Evolutionary conservation across 768 basidiomycete species (phyloP).

Genomic region (Termitomyces sp.): DNA sequence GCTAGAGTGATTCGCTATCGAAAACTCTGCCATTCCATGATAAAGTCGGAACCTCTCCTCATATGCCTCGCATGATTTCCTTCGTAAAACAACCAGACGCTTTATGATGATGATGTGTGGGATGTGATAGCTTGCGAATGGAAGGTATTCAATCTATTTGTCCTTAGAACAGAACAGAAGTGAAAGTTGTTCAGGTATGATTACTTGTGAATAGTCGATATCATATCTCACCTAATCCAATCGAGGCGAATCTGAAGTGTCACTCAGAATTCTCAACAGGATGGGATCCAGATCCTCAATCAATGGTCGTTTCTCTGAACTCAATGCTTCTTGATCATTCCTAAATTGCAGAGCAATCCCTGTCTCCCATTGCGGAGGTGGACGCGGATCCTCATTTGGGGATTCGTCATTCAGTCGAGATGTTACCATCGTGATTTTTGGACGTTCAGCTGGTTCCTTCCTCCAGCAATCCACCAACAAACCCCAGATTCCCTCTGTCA

Average conservation of each 20-base stretch:
- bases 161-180: background rate
- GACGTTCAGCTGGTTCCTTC: slow-evolving; percentile 14
- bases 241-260: background rate
- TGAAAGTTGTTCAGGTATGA: background rate
- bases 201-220: background rate
- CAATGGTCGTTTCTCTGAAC: background rate
- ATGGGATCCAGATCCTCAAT: background rate
- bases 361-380: background rate
- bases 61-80: background rate
- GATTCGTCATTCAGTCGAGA: background rate
- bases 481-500: slow-evolving; percentile 17
- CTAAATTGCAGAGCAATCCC: background rate
- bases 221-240: background rate
- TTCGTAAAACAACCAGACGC: background rate
- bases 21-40: background rate
- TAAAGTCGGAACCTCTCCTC: background rate
- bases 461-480: slow-evolving; percentile 22
- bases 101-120: background rate
- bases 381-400: background rate
- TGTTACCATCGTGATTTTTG: background rate
- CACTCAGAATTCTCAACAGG: background rate
- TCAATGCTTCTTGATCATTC: background rate
- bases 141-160: background rate
- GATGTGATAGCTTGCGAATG: background rate
- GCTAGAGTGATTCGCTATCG: background rate